Base-by-base conservation (phyloP, 352 stramenopile species). In the Globisporangium echinulatum region DNA sequence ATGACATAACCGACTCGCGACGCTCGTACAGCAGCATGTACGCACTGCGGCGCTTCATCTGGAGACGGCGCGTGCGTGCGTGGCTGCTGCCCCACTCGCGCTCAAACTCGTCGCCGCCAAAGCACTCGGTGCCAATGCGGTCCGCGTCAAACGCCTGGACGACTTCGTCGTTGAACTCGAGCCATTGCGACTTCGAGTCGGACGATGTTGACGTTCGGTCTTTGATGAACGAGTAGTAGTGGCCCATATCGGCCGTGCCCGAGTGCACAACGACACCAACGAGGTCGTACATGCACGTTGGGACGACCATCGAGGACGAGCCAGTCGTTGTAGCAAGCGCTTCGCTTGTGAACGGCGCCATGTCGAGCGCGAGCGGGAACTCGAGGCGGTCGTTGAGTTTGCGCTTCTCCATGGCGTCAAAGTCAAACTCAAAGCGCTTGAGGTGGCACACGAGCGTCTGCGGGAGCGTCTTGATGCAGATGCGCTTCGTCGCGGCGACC, bases 161-260 rank as follows among this genome's bases (percentile, higher is more conserved):
- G 17, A 82, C 65, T 49, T 92, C 82, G 66, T 98, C 93, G 64
- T 98, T 98, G 67, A 97, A 97, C 59, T 97, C 87, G 8, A 96
- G 75, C 93, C 93, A 98, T 13, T 61, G 52, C n/a, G 25, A 25
- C 25, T 68, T 54, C 15, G 36, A 63, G 38, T 64, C 55, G 7
- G 69, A 49, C 42, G 42, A 13, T 13, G 8, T 11, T 15, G 43
- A 11, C 43, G 14, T 15, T 40, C 86, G 72, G 49, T 97, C 88
- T 37, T 90, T 85, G 49, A 98, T 90, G 70, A 96, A 97, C 19
- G 83, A 96, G 66, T 98, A 98, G 64, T 98, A 98, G 75, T 98
- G 94, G 0, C 94, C 94, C 52, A 82, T 96, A 56, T 98, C 88
- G 0, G 87, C 80, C 17, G 88, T 97, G 1, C 94, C 93, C 0